Evolutionary conservation across 345 rosid species (phyloP).

Genomic region (Populus davidiana): DNA sequence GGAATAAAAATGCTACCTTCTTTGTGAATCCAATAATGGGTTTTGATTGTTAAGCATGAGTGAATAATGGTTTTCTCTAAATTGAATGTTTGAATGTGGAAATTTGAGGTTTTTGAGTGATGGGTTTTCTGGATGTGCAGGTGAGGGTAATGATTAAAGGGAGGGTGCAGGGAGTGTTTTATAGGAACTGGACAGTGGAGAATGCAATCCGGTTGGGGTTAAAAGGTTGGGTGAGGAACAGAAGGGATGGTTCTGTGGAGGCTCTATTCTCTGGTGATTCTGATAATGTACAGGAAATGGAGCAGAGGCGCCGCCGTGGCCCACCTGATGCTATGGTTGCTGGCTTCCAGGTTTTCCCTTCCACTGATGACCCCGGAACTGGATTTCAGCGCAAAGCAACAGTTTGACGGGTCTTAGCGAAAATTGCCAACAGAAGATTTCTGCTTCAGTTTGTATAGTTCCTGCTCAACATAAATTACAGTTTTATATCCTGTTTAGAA

Average conservation of each 20-base stretch:
- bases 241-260: slow-evolving; percentile 85
- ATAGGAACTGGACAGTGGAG: slow-evolving; percentile 81
- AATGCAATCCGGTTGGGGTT: slow-evolving; percentile 71
- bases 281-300: slow-evolving; percentile 68
- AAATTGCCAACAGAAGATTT: not conserved
- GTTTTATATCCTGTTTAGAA: not conserved
- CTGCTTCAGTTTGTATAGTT: slow-evolving; percentile 15
- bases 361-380: slow-evolving; percentile 59
- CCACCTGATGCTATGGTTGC: slow-evolving; percentile 76
- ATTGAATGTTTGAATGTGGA: not conserved
- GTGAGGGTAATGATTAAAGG: slow-evolving; percentile 72
- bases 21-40: not conserved
- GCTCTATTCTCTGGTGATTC: slow-evolving; percentile 71
- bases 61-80: not conserved
- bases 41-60: not conserved
- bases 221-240: slow-evolving; percentile 89
- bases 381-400: slow-evolving; percentile 62
- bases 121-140: slow-evolving; percentile 35
- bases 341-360: slow-evolving; percentile 68
- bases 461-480: not conserved
- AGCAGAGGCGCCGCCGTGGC: slow-evolving; percentile 82
- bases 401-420: slow-evolving; percentile 33
- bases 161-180: slow-evolving; percentile 88
- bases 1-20: not conserved
- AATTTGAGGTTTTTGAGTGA: not conserved